Evolutionary conservation across 2,329 filamentous ascomycete genomes (phyloP), one percentile per base, ranked within the genome.

Genomic region (Seiridium unicorne): DNA sequence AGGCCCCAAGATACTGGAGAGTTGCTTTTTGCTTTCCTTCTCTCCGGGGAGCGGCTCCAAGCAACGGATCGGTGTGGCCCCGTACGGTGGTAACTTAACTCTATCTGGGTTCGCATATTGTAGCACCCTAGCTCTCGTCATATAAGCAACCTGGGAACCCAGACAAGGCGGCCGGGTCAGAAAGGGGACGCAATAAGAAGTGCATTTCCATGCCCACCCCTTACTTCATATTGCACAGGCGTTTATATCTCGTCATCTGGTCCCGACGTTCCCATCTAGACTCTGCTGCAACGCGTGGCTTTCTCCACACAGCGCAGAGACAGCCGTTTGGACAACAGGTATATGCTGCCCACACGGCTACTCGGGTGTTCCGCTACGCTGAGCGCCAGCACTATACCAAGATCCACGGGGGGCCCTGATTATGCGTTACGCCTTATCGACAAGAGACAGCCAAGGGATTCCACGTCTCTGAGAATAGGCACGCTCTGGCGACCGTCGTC

Each of bases 31-130:
- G 47, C 35, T 49, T 49, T 32, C 35, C 13, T 11, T 49, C 26
- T 53, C 18, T n/a, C 49, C 35, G 49, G 49, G 49, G 32, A n/a
- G 35, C 49, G 49, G 49, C n/a, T 53, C 13, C 49, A 36, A 53
- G n/a, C 49, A 38, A 18, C 49, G 49, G 49, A 53, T 38, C 35
- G 49, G 13, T 53, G 49, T 26, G 18, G 18, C 10, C 49, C 49
- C 49, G 49, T 38, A 38, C 13, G 34, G 18, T 53, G 32, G 49
- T 36, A 38, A 35, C 54, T 48, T 47, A 57, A 57, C 54, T 57
- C 44, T 46, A 57, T 46, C 54, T 47, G 53, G 36, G 38, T 55
- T 55, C 51, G 38, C 51, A 42, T 55, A 18, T 35, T 53, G 49
- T 31, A 35, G 9, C 32, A 38, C 32, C 49, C 49, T 38, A 36